Evolutionary conservation across 208 protist species (phyloP).

Genomic region (Polymyxa betae): DNA sequence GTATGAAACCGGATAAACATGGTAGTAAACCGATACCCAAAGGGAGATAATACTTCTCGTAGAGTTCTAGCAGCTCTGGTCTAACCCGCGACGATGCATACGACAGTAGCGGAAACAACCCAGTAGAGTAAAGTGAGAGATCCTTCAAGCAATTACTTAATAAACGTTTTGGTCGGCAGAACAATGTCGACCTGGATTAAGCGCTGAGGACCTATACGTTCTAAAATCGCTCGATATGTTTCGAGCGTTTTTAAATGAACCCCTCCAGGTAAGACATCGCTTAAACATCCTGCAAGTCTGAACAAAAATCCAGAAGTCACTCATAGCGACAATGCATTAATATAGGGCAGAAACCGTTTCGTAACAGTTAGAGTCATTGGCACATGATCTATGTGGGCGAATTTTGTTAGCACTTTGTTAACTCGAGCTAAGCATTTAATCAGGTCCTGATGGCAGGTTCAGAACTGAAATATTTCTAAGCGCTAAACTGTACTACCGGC

Average conservation of each 20-base stretch:
- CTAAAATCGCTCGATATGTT: constrained; percentile 23
- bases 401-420: constrained; percentile 44
- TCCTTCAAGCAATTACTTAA: background rate
- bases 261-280: constrained; percentile 12
- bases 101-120: constrained; percentile 46
- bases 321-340: constrained; percentile 8
- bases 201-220: constrained; percentile 24
- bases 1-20: constrained; percentile 20
- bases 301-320: background rate
- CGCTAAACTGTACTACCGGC: background rate
- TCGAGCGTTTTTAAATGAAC: constrained; percentile 46
- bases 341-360: constrained; percentile 27
- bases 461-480: background rate
- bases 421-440: constrained; percentile 41
- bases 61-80: constrained; percentile 25
- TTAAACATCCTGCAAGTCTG: constrained; percentile 24
- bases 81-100: constrained; percentile 36
- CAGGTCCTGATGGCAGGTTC: constrained; percentile 31
- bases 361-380: constrained; percentile 23
- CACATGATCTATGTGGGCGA: constrained; percentile 1
- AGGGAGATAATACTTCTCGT: background rate
- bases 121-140: constrained; percentile 32
- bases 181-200: background rate
- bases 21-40: background rate
- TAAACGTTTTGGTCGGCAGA: background rate